These are phyloP conservation scores for Kodamaea sp. DNA, from an alignment of 1,139 yeast genomes.

Conservation along the genomic window DNA sequence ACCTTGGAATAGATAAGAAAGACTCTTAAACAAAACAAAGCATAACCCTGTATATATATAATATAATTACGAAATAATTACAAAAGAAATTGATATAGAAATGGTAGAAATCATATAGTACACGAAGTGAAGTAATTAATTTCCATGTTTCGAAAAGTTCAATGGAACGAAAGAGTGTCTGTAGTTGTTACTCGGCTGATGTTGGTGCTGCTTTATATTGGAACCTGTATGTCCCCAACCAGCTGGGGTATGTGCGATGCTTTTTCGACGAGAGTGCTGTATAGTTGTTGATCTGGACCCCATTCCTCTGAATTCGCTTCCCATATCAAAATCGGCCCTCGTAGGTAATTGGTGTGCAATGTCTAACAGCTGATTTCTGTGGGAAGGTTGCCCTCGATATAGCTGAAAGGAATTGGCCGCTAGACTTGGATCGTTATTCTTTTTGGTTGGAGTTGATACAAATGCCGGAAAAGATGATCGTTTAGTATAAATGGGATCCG, in stretches of 20 bases:
- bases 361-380: not conserved
- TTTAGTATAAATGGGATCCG: conserved; percentile 6
- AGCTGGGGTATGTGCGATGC: too few species aligned
- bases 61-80: not conserved
- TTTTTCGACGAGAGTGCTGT: too few species aligned
- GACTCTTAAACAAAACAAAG: not conserved
- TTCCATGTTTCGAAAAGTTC: too few species aligned
- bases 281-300: conserved; percentile 1
- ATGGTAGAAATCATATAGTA: too few species aligned
- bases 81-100: too few species aligned
- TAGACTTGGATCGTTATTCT: not conserved
- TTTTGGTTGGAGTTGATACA: conserved; percentile 2
- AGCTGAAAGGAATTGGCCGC: too few species aligned
- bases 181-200: too few species aligned
- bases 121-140: too few species aligned
- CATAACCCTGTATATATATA: conserved; percentile 17
- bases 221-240: too few species aligned
- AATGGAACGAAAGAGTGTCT: too few species aligned
- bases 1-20: conserved; percentile 59
- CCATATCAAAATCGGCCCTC: conserved; percentile 7
- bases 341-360: conserved; percentile 4
- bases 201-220: too few species aligned
- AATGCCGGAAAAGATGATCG: conserved; percentile 5
- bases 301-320: conserved; percentile 3
- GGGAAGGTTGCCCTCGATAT: too few species aligned